Base-by-base conservation (phyloP, 352 stramenopile species). In the Phytopythium helicoides region DNA sequence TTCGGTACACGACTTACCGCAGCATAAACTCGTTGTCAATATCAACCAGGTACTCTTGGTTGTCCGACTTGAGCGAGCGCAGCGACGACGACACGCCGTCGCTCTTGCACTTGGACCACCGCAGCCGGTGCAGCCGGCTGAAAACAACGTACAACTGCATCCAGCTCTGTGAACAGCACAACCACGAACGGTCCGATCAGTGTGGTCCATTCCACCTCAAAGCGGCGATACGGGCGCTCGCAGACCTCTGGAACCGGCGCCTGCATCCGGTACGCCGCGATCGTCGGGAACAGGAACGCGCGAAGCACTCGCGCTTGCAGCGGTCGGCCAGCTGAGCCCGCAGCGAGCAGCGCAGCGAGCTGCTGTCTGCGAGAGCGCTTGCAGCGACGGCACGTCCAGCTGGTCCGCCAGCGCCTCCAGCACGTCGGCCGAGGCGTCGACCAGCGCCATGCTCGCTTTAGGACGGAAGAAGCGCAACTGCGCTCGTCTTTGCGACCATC, bases 291-390 rank as follows among this genome's bases (percentile, higher is more conserved):
- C 18, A 91, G 50, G 51, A 69, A 86, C 49, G 64, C 69, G 1
- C 56, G 58, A 91, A 79, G 64, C 81, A 89, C 42, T 82, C 76
- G 52, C 54, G 68, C 67, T 87, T 89, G 57, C 78, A 89, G 18
- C 77, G 68, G 26, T 42, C n/a, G 22, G 76, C 66, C 0, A 67
- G 56, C 18, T 60, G 44, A 3, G 46, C 28, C 21, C 35, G 33
- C 21, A 71, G 23, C 18, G 31, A 16, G 16, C 46, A 23, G 18
- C 46, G 31, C 3, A 73, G 49, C 28, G 41, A 31, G 11, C 58
- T 47, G 15, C 59, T 64, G 58, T 64, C 4, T 38, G 35, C n/a
- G 71, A 71, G 25, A 90, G 52, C n/a, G 44, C 36, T 1, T 88
- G 26, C 15, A 90, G 40, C 23, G 73, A 53, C n/a, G 66, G 31